Base-by-base conservation (phyloP, 495 filamentous ascomycete species). In the Platismatia glauca region DNA sequence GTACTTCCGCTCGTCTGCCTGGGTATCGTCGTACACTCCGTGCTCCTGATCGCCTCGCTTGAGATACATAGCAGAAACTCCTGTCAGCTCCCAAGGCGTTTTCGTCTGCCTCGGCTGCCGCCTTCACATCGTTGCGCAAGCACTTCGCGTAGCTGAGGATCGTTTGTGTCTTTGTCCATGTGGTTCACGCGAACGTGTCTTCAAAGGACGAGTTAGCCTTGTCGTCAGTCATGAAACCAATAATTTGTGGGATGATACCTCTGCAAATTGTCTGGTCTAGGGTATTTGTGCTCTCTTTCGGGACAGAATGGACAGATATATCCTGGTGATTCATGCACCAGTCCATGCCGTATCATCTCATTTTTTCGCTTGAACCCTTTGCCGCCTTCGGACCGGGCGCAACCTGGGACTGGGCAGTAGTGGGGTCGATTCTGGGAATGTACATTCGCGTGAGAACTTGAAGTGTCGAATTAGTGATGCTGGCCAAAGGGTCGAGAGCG, bases 341-440 rank as follows among this genome's bases (percentile, higher is more conserved):
- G 80, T 6, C 93, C 92, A 76, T 98, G 94, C 24, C 94, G 82
- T 64, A 97, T 96, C 95, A 98, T 97, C 76, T 98, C 95, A 68
- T 98, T 98, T 74, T 98, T 97, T 46, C 95, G 84, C 73, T 98
- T 98, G 79, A 98, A 98, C 0, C 95, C 94, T 73, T 90, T 95
- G 20, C 94, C 94, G 18, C 88, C 89, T 65, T 89, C 82, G 9
- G 83, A 85, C 38, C 94, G 84, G 27, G 89, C 76, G 73, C 94
- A 98, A 2, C 82, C 86, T 35, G 82, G 79, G 18, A 95, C 85
- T 0, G 90, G 85, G 72, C 95, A 98, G 70, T 92, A 97, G 73
- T 97, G 93, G 20, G 91, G 91, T 41, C 94, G 81, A 62, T 83
- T 86, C 65, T 89, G 89, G 7, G 91, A 95, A 73, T 98, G 94